Percentiles rank a stretch among this genome's conserved stretches.
Evolutionary conservation across 805 yeast genomes (phyloP).

Genomic region (Ogataea chonburiensis): DNA sequence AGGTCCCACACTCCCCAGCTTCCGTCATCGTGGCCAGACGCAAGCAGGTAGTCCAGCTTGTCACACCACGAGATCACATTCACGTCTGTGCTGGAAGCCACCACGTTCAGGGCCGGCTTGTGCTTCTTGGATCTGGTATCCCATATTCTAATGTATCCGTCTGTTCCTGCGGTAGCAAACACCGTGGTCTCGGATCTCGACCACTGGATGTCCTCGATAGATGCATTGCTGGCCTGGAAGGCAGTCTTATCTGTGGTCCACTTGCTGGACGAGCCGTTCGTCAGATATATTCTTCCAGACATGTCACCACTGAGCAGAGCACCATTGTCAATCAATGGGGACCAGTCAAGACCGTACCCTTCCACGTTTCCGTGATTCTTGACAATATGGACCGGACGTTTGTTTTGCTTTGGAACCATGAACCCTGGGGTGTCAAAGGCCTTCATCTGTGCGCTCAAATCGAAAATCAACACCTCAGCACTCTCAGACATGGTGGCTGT

Average conservation of each 20-base stretch:
- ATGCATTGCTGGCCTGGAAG: slow-evolving; percentile 62
- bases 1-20: slow-evolving; percentile 98
- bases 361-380: slow-evolving; percentile 90
- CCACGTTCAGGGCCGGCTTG: slow-evolving; percentile 82
- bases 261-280: slow-evolving; percentile 69
- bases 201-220: slow-evolving; percentile 98
- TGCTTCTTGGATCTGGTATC: slow-evolving; percentile 93
- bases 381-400: slow-evolving; percentile 80
- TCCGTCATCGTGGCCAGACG: slow-evolving; percentile 97
- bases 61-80: slow-evolving; percentile 96
- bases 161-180: slow-evolving; percentile 92
- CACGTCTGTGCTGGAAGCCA: slow-evolving; percentile 79
- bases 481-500: slow-evolving; percentile 87
- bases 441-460: slow-evolving; percentile 71
- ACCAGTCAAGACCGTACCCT: slow-evolving; percentile 97
- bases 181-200: slow-evolving; percentile 88
- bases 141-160: slow-evolving; percentile 92
- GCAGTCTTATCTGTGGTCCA: slow-evolving; percentile 90
- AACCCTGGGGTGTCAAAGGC: slow-evolving; percentile 90
- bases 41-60: slow-evolving; percentile 80
- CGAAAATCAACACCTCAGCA: slow-evolving; percentile 87
- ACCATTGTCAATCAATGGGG: slow-evolving; percentile 79
- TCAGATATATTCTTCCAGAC: slow-evolving; percentile 76
- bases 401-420: slow-evolving; percentile 70
- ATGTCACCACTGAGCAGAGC: slow-evolving; percentile 85